Evolutionary conservation across 352 stramenopile species (phyloP), one percentile per base, ranked within the genome.

Genomic region (Pythium insidiosum): DNA sequence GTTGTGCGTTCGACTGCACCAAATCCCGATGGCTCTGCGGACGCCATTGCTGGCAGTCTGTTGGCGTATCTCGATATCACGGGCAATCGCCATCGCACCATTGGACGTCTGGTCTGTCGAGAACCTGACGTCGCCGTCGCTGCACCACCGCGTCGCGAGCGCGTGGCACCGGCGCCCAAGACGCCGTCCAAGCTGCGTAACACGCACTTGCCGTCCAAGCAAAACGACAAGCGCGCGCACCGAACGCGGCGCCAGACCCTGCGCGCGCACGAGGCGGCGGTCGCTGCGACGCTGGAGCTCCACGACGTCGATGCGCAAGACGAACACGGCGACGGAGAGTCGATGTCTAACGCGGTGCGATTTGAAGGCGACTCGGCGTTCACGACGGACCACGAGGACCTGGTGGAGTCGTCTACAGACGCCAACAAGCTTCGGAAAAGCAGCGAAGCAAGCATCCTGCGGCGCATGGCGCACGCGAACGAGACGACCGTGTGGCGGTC

Each of bases 51-150:
- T 5, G 67, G 63, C 33, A 65, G 60, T 19, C 64, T 87, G 26
- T 49, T 83, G n/a, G 36, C 54, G 3, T 58, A 81, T 24, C 50
- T 87, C 28, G 74, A 68, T 25, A 83, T 87, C 33, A 66, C 75
- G n/a, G 74, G 74, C 18, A 84, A 84, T 52, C 69, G 66, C 26
- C 68, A 87, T 21, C 57, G 74, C 43, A 71, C 79, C 36, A 58
- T 83, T n/a, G 71, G 74, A 0, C 73, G 74, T 12, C 55, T 87
- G 10, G 50, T 65, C 6, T 82, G 66, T 48, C 56, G 68, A 6
- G 69, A 81, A 22, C 74, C 71, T 1, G 61, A 74, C 26, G 50
- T 53, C 12, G 43, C 56, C 4, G 22, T 80, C 6, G n/a, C n/a
- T n/a, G n/a, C n/a, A n/a, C n/a, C n/a, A n/a, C 42, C 50, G 12